Evolutionary conservation across 2,329 filamentous ascomycete species (phyloP).

Genomic region (Botryotinia calthae): DNA sequence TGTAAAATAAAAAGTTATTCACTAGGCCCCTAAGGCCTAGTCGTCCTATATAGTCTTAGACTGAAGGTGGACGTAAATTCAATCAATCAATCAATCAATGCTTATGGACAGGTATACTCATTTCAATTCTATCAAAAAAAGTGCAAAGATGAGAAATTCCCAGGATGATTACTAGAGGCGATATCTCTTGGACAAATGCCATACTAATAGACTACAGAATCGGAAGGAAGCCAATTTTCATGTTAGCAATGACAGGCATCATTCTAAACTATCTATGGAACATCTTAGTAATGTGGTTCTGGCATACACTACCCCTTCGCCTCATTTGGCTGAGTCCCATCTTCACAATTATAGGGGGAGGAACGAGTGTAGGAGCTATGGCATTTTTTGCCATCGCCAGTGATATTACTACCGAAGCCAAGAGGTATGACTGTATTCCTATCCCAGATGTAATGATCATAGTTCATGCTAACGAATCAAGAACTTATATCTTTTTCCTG

Average conservation of each 20-base stretch:
- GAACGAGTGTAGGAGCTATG: slow-evolving; percentile 37
- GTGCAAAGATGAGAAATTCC: background rate
- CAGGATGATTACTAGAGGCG: background rate
- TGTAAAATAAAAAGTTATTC: no score
- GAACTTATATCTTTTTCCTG: slow-evolving; percentile 41
- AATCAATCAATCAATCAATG: no score
- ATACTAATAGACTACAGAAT: slow-evolving; percentile 30
- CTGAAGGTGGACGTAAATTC: no score
- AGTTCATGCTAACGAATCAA: slow-evolving; percentile 25
- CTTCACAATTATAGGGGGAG: slow-evolving; percentile 40
- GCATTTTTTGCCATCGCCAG: slow-evolving; percentile 40
- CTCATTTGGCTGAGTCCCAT: slow-evolving; percentile 40
- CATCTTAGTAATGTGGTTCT: slow-evolving; percentile 40
- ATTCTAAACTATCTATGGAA: slow-evolving; percentile 34
- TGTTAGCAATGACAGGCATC: slow-evolving; percentile 37
- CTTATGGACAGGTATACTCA: slow-evolving; percentile 35
- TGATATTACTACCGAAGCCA: slow-evolving; percentile 41
- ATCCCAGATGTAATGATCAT: background rate
- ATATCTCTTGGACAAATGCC: no score
- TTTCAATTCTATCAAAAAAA: background rate
- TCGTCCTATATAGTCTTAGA: no score
- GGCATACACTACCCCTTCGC: slow-evolving; percentile 36
- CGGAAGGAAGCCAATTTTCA: slow-evolving; percentile 41
- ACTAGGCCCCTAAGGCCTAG: no score
- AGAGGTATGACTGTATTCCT: slow-evolving; percentile 33